Evolutionary conservation across 1,284 basidiomycete genomes (phyloP).

Genomic region (Rugosomyces carneus): DNA sequence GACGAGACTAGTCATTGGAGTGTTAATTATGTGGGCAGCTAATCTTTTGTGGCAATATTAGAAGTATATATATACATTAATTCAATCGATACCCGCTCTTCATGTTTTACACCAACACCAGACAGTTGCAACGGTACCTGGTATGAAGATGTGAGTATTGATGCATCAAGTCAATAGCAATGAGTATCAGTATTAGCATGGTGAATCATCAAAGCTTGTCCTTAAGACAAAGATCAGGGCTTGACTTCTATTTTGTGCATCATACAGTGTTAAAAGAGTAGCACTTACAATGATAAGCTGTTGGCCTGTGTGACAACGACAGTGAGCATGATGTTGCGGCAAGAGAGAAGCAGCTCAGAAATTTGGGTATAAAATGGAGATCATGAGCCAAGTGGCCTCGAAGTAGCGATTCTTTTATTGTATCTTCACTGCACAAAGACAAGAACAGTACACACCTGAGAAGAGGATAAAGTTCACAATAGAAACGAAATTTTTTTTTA

Average conservation of each 20-base stretch:
- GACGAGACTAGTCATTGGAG: constrained; percentile 30
- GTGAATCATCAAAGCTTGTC: constrained; percentile 64
- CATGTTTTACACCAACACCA: too few species aligned
- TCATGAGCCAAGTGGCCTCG: constrained; percentile 66
- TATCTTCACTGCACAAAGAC: constrained; percentile 46
- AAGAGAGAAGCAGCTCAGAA: constrained; percentile 50
- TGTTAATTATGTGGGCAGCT: constrained; percentile 46
- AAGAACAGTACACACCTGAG: constrained; percentile 26
- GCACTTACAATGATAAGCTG: background rate
- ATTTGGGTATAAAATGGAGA: constrained; percentile 75
- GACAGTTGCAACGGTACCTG: background rate
- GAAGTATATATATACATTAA: background rate
- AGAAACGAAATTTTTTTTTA: constrained; percentile 23
- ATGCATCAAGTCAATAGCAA: background rate
- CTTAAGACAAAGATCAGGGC: constrained; percentile 71
- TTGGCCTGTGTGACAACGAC: constrained; percentile 8
- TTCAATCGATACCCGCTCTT: background rate
- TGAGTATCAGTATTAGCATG: constrained; percentile 79
- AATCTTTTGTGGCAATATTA: constrained; percentile 51
- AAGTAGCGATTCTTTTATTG: constrained; percentile 78
- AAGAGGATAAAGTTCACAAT: constrained; percentile 14
- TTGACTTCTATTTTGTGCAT: constrained; percentile 82
- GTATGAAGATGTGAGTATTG: background rate
- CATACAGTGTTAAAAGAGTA: constrained; percentile 28
- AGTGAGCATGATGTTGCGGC: constrained; percentile 11